Conservation (phyloP, 2,329 filamentous ascomycete species). For the Sarocladiaceae sp. region DNA sequence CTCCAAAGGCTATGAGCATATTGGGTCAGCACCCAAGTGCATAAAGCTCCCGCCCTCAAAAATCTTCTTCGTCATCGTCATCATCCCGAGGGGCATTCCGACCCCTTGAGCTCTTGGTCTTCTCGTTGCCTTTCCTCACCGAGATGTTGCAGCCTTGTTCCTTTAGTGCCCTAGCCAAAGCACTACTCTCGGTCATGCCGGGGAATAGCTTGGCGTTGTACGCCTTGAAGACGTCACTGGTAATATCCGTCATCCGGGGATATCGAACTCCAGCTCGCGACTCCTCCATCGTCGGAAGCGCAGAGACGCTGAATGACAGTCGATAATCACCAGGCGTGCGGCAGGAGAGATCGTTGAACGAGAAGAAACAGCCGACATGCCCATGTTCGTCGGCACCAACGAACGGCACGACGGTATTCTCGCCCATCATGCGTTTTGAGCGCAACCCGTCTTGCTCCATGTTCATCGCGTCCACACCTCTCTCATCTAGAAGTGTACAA, state of each 20-base stretch:
- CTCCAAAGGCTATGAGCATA: no score
- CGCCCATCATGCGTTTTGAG: conserved; percentile 75
- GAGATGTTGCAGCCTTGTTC: conserved; percentile 79
- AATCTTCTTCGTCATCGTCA: conserved; percentile 41
- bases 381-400: conserved; percentile 70
- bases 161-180: conserved; percentile 68
- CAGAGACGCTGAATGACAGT: conserved; percentile 56
- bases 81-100: conserved; percentile 30
- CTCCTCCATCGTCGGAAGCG: conserved; percentile 66
- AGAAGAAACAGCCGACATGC: conserved; percentile 77
- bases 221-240: conserved; percentile 72
- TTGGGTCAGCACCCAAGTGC: no score
- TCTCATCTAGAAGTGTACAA: conserved; percentile 70
- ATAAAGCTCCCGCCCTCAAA: no score
- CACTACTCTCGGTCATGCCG: conserved; percentile 75
- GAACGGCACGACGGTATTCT: conserved; percentile 71
- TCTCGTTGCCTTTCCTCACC: conserved; percentile 81
- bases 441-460: conserved; percentile 69
- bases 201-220: conserved; percentile 85
- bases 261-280: conserved; percentile 44
- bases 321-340: conserved; percentile 73
- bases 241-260: conserved; percentile 45
- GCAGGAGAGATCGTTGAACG: conserved; percentile 78
- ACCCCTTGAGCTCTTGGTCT: conserved; percentile 28
- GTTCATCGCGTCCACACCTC: conserved; percentile 64